Base-by-base conservation (phyloP, 164 flowering plant genomes). In the Chimonanthus praecox region DNA sequence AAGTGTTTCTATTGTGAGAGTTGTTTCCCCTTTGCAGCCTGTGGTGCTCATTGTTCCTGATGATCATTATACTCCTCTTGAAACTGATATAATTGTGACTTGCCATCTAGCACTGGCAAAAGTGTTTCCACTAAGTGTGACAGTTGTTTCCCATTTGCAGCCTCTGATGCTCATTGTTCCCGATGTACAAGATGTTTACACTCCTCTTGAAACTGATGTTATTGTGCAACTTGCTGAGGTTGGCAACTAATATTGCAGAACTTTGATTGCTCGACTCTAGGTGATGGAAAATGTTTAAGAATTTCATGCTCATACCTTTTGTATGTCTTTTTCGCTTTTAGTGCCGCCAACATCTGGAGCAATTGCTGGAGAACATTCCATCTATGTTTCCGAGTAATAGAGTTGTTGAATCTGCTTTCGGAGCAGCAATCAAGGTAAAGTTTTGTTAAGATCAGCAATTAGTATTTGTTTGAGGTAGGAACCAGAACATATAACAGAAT, bases 151-250 rank as follows among this genome's bases (percentile, higher is more conserved):
- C n/a, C 71, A 8, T 72, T n/a, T 71, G 50, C 49, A 96, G 99
- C 99, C 99, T 50, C 67, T 94, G 83, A 96, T 96, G 99, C 97
- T 96, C 47, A 90, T 96, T 68, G 98, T 96, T 76, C 97, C 99
- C 72, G 99, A 96, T 81, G 82, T 96, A 20, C 94, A 92, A 89
- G 98, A 94, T 87, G 99, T 96, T 75, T 96, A 96, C 76, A 96
- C 99, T 74, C 99, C 99, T 74, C 89, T 96, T 13, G 84, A 96
- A 75, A 88, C 90, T 70, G 99, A 94, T 84, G 87, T 96, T 33
- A 80, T 96, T 78, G 99, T 96, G 77, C 99, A 79, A 69, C 92
- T 96, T 78, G 82, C 97, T 65, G 99, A 94, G 98, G 99, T 92
- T 64, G 69, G 88, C 64, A 43, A 21, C 48, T 67, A 7, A 13